Conservation (phyloP, 345 rosid genomes). For the Populus deltoides region DNA sequence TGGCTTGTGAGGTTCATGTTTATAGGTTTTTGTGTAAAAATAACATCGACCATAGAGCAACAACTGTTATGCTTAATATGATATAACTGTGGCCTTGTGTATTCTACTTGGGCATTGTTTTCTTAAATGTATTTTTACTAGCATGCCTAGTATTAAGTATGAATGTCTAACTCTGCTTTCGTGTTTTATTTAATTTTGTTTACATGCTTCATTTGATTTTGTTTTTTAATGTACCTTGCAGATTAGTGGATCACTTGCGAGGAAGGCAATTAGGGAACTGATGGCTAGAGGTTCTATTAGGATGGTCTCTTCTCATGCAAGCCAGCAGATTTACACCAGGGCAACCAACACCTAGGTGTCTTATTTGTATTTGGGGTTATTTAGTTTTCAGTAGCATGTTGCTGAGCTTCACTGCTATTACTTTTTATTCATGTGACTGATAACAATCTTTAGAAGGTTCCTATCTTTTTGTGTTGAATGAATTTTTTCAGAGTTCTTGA, state of each 20-base stretch:
- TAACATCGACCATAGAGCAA: too few species aligned
- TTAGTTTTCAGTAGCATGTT: background rate
- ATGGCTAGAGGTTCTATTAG: slow-evolving; percentile 75
- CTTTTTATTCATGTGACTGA: background rate
- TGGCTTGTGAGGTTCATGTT: too few species aligned
- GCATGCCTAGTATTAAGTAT: background rate
- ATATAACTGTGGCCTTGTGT: background rate
- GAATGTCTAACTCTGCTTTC: background rate
- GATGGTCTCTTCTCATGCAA: slow-evolving; percentile 71
- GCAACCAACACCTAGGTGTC: slow-evolving; percentile 39
- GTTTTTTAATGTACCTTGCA: slow-evolving; percentile 6
- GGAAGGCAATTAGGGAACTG: slow-evolving; percentile 68
- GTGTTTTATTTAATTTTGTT: background rate
- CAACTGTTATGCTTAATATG: too few species aligned
- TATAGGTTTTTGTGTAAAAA: too few species aligned
- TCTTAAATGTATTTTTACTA: background rate
- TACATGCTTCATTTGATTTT: background rate
- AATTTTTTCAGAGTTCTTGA: background rate
- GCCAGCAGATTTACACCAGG: slow-evolving; percentile 87
- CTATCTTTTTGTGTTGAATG: background rate
- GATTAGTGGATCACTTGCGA: slow-evolving; percentile 75
- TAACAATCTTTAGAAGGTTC: background rate
- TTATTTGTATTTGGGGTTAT: background rate
- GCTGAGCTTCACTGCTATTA: background rate
- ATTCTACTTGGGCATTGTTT: background rate